These are phyloP conservation scores for Schwanniomyces polymorphus DNA, from an alignment of 805 yeast genomes.

Conservation along the genomic window DNA sequence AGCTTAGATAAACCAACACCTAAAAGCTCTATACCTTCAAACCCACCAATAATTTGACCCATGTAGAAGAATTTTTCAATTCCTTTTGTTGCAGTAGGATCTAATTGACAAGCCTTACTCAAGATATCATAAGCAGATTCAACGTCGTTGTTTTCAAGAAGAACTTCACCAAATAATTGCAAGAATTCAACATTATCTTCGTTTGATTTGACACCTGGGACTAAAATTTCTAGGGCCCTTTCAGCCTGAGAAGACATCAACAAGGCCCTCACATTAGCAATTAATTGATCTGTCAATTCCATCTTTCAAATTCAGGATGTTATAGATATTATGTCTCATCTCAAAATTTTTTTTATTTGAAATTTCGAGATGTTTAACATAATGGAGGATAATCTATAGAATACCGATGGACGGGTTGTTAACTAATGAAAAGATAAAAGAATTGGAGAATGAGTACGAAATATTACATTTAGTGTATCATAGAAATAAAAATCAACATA, in stretches of 20 bases:
- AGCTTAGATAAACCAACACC: slow-evolving; percentile 62
- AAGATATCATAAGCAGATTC: slow-evolving; percentile 74
- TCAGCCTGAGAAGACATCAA: slow-evolving; percentile 52
- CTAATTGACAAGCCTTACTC: slow-evolving; percentile 61
- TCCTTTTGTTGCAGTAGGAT: slow-evolving; percentile 63
- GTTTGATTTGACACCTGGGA: slow-evolving; percentile 30
- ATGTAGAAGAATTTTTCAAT: slow-evolving; percentile 84
- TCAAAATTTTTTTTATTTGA: slow-evolving; percentile 1
- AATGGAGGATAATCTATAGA: neutral
- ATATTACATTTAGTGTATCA: slow-evolving; percentile 65
- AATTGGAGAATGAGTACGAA: slow-evolving; percentile 47
- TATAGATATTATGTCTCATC: neutral
- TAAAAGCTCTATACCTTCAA: slow-evolving; percentile 63
- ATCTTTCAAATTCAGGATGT: neutral
- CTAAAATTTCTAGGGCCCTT: slow-evolving; percentile 49
- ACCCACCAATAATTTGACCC: slow-evolving; percentile 89
- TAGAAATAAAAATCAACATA: slow-evolving; percentile 76
- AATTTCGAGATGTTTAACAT: neutral
- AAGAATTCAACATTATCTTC: slow-evolving; percentile 46
- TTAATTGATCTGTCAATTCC: slow-evolving; percentile 8
- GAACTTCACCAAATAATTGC: slow-evolving; percentile 70
- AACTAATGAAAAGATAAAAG: neutral
- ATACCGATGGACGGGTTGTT: slow-evolving; percentile 3
- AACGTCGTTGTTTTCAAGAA: slow-evolving; percentile 76
- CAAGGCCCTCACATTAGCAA: slow-evolving; percentile 41